These are phyloP conservation scores for Aspergillus spinulosporus DNA, from an alignment of 2,329 filamentous ascomycete genomes.

Conservation along the genomic window DNA sequence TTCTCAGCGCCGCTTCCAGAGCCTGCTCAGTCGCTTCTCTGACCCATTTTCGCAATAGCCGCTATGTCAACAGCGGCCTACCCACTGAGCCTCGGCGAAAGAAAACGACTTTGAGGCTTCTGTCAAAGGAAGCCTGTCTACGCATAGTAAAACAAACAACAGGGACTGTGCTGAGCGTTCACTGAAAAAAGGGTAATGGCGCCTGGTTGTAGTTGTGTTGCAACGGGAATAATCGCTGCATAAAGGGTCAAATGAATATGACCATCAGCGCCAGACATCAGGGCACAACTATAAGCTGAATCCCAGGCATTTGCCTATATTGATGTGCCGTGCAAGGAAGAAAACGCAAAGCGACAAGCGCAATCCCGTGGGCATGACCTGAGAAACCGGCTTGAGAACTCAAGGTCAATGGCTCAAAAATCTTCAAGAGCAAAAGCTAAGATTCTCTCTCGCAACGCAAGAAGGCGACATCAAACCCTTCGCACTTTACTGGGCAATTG, in stretches of 20 bases:
- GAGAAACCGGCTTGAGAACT: background rate
- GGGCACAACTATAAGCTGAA: background rate
- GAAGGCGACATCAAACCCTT: background rate
- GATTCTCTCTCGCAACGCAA: background rate
- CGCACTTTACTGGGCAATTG: conserved; percentile 13
- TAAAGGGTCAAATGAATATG: background rate
- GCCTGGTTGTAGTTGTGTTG: background rate
- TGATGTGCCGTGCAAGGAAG: background rate
- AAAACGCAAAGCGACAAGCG: background rate
- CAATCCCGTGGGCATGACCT: background rate
- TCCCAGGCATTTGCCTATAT: background rate
- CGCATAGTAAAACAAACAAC: conserved; percentile 26
- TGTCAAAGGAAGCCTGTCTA: conserved; percentile 37
- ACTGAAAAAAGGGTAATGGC: background rate
- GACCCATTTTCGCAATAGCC: background rate
- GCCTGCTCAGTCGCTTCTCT: background rate
- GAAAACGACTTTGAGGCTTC: conserved; percentile 15
- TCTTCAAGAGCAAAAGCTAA: conserved; percentile 4
- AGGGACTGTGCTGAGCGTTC: conserved; percentile 8
- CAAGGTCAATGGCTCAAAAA: background rate
- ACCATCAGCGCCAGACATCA: background rate
- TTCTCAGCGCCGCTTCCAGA: background rate
- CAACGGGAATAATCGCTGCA: background rate
- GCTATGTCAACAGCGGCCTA: conserved; percentile 4
- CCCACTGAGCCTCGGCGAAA: conserved; percentile 5